Conservation (phyloP, 2,329 filamentous ascomycete genomes). For the Fusarium pilosicola region DNA sequence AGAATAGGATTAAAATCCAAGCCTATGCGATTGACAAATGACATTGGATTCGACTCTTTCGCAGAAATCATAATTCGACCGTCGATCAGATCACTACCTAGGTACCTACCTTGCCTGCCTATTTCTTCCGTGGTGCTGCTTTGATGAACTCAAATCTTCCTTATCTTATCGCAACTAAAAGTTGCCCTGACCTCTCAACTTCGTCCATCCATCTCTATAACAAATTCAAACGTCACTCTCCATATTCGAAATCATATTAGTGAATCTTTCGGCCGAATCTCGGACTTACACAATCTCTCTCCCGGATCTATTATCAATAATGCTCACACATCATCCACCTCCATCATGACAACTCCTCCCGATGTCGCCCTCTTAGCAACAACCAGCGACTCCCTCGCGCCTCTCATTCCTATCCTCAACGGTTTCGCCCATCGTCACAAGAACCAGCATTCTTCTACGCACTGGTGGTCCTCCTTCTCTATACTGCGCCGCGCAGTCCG, state of each 20-base stretch:
- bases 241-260: slow-evolving; percentile 5
- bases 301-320: slow-evolving; percentile 1
- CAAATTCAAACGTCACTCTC: slow-evolving; percentile 15
- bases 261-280: slow-evolving; percentile 6
- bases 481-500: slow-evolving; percentile 74
- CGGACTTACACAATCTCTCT: slow-evolving; percentile 5
- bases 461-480: slow-evolving; percentile 82
- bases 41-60: neutral
- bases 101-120: neutral
- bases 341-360: slow-evolving; percentile 21
- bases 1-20: neutral
- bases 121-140: neutral
- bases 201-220: neutral
- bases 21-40: neutral
- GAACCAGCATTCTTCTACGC: slow-evolving; percentile 85
- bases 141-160: neutral
- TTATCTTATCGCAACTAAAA: slow-evolving; percentile 30
- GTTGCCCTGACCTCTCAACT: neutral
- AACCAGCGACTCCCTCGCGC: slow-evolving; percentile 48
- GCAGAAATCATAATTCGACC: neutral
- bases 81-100: neutral
- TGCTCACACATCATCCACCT: neutral
- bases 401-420: slow-evolving; percentile 68
- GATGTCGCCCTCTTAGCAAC: slow-evolving; percentile 14
- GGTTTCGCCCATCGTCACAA: slow-evolving; percentile 84